Conservation (phyloP, 257 asterid genomes). For the Solanum clarkiae region DNA sequence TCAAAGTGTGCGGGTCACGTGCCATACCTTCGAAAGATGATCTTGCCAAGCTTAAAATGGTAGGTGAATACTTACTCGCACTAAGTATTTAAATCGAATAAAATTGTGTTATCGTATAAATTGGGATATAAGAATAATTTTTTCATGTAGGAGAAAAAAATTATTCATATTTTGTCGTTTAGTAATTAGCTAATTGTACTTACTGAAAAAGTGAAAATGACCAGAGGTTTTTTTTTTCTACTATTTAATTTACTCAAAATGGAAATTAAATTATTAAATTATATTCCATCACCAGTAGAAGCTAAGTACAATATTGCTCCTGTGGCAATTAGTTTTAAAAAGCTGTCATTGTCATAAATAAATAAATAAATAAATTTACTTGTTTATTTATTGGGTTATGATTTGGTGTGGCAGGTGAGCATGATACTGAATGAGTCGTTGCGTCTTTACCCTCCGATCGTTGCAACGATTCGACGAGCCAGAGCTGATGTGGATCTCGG, state of each 20-base stretch:
- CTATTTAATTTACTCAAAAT: neutral
- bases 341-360: neutral
- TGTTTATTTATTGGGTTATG: neutral
- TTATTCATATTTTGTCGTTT: neutral
- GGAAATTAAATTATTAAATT: neutral
- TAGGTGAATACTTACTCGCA: neutral
- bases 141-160: neutral
- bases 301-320: neutral
- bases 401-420: slow-evolving; percentile 14
- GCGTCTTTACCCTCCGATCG: slow-evolving; percentile 36
- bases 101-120: too few species aligned
- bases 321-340: neutral
- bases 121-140: too few species aligned
- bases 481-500: slow-evolving; percentile 32
- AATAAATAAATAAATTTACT: neutral
- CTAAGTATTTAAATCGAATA: neutral
- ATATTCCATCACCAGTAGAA: neutral
- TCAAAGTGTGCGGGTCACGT: slow-evolving; percentile 40
- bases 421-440: slow-evolving; percentile 33
- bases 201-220: neutral
- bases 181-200: neutral
- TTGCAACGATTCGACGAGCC: slow-evolving; percentile 30
- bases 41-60: slow-evolving; percentile 33
- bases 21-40: slow-evolving; percentile 30
- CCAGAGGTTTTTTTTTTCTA: neutral